phyloP scores from a whole-genome alignment of 257 asterid genomes.

The Scutellaria minor region DNA sequence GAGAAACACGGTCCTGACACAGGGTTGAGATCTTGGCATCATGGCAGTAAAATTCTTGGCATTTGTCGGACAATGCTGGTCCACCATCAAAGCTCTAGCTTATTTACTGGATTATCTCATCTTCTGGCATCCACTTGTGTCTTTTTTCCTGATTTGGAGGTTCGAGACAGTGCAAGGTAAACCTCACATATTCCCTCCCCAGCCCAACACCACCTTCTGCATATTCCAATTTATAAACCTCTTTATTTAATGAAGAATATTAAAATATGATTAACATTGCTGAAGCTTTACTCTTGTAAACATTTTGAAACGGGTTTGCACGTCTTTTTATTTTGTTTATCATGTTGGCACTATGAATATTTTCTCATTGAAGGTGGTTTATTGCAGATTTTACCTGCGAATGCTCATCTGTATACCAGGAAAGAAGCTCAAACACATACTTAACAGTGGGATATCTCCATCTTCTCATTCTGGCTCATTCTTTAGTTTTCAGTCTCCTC shows the following conservation, averaged over 20 bases:
- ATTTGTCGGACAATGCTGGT: conserved; percentile 88
- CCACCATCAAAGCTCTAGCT: conserved; percentile 79
- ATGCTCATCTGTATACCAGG: conserved; percentile 92
- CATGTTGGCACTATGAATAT: conserved; percentile 14
- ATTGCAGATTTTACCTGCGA: conserved; percentile 84
- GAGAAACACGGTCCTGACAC: conserved; percentile 84
- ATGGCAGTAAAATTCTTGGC: conserved; percentile 82
- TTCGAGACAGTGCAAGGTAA: conserved; percentile 97
- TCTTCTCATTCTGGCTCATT: conserved; percentile 69
- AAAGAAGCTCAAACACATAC: conserved; percentile 71
- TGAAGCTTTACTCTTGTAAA: conserved; percentile 8
- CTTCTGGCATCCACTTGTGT: conserved; percentile 78
- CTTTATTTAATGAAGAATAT: conserved; percentile 14
- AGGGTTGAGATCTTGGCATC: conserved; percentile 84
- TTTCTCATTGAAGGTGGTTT: conserved; percentile 38
- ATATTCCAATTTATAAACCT: conserved; percentile 5
- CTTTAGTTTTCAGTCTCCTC: conserved; percentile 62
- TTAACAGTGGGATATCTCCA: conserved; percentile 74
- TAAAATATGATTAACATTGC: conserved; percentile 21
- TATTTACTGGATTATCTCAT: conserved; percentile 69
- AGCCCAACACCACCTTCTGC: conserved; percentile 21
- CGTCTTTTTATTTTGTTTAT: conserved; percentile 24
- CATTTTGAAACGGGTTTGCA: conserved; percentile 29
- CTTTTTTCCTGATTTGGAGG: conserved; percentile 91
- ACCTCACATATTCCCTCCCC: conserved; percentile 14